Conservation (phyloP, 2,329 filamentous ascomycete species). For the Xylaria sp. region DNA sequence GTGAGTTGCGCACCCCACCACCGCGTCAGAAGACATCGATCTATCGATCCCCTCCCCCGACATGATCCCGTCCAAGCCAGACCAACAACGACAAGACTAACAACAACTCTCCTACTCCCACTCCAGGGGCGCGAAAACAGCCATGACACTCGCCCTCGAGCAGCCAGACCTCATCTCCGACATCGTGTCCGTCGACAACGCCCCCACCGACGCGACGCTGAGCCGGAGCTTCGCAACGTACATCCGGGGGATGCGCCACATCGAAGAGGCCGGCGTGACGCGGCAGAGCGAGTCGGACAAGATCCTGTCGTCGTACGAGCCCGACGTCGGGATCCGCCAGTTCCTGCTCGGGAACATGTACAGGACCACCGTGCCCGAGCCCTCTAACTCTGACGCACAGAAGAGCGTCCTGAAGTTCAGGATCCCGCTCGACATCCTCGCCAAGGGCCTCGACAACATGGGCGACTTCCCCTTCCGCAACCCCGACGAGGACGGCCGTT, state of each 20-base stretch:
- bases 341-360: slow-evolving; percentile 91
- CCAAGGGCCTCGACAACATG: slow-evolving; percentile 75
- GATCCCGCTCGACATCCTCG: slow-evolving; percentile 79
- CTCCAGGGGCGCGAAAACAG: slow-evolving; percentile 81
- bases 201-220: slow-evolving; percentile 83
- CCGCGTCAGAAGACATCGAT: neutral
- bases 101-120: neutral
- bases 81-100: neutral
- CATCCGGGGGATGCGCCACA: slow-evolving; percentile 83
- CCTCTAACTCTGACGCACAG: neutral
- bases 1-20: slow-evolving; percentile 58
- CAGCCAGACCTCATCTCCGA: slow-evolving; percentile 74
- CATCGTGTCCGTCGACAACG: slow-evolving; percentile 90
- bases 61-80: neutral
- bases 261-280: slow-evolving; percentile 75
- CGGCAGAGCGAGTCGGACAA: slow-evolving; percentile 82
- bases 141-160: slow-evolving; percentile 85
- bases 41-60: neutral
- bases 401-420: slow-evolving; percentile 70
- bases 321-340: slow-evolving; percentile 82
- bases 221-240: slow-evolving; percentile 82
- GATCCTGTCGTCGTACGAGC: slow-evolving; percentile 80
- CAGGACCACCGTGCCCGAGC: slow-evolving; percentile 54
- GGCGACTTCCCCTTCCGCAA: slow-evolving; percentile 90
- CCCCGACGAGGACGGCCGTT: slow-evolving; percentile 70